Evolutionary conservation across 2,329 filamentous ascomycete species (phyloP), one percentile per base, ranked within the genome.

Genomic region (Cordyceps farinosa): DNA sequence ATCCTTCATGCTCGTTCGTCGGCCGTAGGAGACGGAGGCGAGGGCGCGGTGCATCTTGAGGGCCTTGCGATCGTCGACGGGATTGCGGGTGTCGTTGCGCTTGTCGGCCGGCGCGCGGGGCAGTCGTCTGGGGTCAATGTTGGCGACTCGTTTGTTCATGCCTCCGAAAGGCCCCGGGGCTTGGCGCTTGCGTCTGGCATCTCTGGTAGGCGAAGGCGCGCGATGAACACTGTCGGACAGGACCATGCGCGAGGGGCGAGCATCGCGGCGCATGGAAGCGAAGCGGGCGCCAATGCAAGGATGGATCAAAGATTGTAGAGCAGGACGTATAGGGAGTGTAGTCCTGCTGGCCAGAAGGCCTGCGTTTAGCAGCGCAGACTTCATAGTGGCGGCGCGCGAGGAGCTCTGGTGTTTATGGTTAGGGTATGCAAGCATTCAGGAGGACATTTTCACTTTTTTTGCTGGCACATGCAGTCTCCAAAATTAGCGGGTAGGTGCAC

Each of bases 11-110:
- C 71, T 74, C 62, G 77, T 75, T 61, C 87, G 82, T 68, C 86
- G 84, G 44, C 85, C 85, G 72, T 97, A 97, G 0, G 91, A 86
- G 5, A 98, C 82, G 3, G 88, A 85, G 2, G 90, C 80, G 66
- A 98, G 79, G 2, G 90, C 83, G 58, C 87, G 87, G 74, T 97
- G 94, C 94, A 98, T 98, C 78, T 96, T 97, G 75, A 98, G 81
- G 5, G 94, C 93, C 73, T 96, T 93, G 76, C 73, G 80, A 75
- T 76, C 71, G 67, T 76, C 74, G 52, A 64, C 68, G 45, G 66
- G 66, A 57, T 68, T 69, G 79, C 73, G 77, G 68, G 77, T 70
- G 63, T 71, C 66, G 67, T 47, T 63, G 63, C 60, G 63, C 53
- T 61, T 67, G 66, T 68, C 66, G 65, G 66, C 61, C 29, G 54